These are phyloP conservation scores for Hypomontagnella monticulosa DNA, from an alignment of 495 filamentous ascomycete genomes.

Conservation along the genomic window DNA sequence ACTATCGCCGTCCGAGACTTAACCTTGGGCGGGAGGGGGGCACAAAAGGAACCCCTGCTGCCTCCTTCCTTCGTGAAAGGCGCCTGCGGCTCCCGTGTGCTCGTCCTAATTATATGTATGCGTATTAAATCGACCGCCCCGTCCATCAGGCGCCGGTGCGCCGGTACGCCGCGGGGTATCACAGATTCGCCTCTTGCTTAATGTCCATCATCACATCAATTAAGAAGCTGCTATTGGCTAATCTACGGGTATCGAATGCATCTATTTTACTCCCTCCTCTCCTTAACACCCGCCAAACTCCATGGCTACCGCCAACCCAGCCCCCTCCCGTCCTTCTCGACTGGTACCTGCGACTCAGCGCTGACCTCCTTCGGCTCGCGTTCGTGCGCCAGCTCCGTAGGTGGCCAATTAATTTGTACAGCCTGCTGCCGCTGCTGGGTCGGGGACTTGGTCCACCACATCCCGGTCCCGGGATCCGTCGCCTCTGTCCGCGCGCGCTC, in stretches of 20 bases:
- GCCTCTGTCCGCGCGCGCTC: background rate
- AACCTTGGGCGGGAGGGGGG: no score
- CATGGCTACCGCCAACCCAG: constrained; percentile 1
- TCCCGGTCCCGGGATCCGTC: background rate
- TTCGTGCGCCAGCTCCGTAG: constrained; percentile 17
- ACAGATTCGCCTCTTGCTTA: no score
- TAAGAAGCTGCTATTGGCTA: no score
- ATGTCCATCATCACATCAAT: no score
- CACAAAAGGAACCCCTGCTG: no score
- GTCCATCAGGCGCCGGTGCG: no score
- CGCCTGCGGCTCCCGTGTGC: no score
- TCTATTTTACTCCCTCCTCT: background rate
- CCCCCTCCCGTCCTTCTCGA: constrained; percentile 14
- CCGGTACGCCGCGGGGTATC: no score
- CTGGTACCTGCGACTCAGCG: constrained; percentile 10
- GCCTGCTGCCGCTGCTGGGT: constrained; percentile 1
- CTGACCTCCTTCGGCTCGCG: constrained; percentile 20
- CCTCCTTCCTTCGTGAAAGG: no score
- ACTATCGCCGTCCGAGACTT: no score
- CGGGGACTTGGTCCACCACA: constrained; percentile 5
- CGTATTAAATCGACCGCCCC: no score
- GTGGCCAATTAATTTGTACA: constrained; percentile 23
- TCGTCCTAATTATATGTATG: no score
- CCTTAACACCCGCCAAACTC: background rate
- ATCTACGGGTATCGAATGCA: background rate